A percentile compares a stretch with the other conserved stretches of the same genome.
Evolutionary conservation across 148 eudicot species (phyloP).

Genomic region (Pouteria glomerata): DNA sequence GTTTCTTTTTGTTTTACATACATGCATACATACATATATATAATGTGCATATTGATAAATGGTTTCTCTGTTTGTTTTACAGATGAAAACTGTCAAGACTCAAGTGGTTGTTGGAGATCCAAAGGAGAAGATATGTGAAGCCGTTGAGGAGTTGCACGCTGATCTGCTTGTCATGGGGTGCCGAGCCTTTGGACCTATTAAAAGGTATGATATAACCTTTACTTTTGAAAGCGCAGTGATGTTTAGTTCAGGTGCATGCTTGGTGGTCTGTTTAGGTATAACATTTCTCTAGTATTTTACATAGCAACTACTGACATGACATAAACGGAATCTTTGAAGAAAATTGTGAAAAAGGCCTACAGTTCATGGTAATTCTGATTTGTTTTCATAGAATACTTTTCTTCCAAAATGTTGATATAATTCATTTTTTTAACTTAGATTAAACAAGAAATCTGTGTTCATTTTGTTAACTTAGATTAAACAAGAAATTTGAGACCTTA

Average conservation of each 20-base stretch:
- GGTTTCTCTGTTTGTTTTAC: constrained; percentile 9
- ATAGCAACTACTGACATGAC: neutral
- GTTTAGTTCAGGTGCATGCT: neutral
- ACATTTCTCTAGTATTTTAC: neutral
- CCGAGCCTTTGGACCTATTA: constrained; percentile 60
- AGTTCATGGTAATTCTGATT: neutral
- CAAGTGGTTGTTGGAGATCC: constrained; percentile 52
- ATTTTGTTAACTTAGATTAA: no score
- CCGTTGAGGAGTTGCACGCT: constrained; percentile 49
- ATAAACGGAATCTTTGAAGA: neutral
- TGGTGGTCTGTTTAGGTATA: neutral
- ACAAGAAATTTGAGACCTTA: neutral
- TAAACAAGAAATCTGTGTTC: neutral
- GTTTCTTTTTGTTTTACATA: no score
- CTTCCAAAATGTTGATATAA: neutral
- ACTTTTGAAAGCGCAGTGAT: neutral
- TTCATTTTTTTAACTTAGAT: constrained; percentile 1
- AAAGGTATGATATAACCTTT: constrained; percentile 54
- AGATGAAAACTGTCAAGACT: constrained; percentile 41
- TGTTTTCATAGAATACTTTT: neutral
- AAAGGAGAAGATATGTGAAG: constrained; percentile 62
- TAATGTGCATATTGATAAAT: no score
- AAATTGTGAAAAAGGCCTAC: neutral
- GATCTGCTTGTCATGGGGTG: constrained; percentile 71
- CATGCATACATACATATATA: no score